These are phyloP conservation scores for Ustilago xerochloae DNA, from an alignment of 1,284 basidiomycete genomes.

Conservation along the genomic window DNA sequence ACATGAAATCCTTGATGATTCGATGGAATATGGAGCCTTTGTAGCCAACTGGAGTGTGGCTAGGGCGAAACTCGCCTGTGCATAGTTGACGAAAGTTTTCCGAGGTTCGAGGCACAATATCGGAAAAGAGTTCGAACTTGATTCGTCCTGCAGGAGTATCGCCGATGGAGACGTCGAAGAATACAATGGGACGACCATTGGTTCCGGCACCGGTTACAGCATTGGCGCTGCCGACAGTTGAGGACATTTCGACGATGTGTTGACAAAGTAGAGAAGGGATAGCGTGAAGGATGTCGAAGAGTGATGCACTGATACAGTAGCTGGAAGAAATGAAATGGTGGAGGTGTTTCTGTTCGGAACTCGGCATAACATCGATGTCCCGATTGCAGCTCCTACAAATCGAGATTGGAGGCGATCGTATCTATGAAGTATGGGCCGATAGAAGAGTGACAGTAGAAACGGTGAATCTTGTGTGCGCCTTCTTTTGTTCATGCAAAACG, in stretches of 20 bases:
- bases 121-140: constrained; percentile 84
- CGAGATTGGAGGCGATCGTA: too few relatives aligned
- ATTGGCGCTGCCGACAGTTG: constrained; percentile 7
- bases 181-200: constrained; percentile 79
- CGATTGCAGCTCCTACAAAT: too few relatives aligned
- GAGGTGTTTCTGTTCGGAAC: too few relatives aligned
- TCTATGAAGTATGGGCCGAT: background rate
- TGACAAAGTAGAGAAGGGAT: too few relatives aligned
- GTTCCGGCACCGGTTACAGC: constrained; percentile 53
- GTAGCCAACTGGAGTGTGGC: constrained; percentile 68
- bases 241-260: background rate
- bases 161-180: constrained; percentile 84
- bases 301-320: too few relatives aligned
- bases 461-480: background rate
- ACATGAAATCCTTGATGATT: constrained; percentile 73
- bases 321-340: too few relatives aligned
- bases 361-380: too few relatives aligned
- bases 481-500: constrained; percentile 6
- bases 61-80: constrained; percentile 76
- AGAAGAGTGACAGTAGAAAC: background rate
- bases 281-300: too few relatives aligned
- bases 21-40: constrained; percentile 81
- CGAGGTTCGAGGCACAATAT: constrained; percentile 88
- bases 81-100: constrained; percentile 91
- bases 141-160: constrained; percentile 75